Conservation (phyloP, 2,329 filamentous ascomycete species). For the Claviceps fusiformis region DNA sequence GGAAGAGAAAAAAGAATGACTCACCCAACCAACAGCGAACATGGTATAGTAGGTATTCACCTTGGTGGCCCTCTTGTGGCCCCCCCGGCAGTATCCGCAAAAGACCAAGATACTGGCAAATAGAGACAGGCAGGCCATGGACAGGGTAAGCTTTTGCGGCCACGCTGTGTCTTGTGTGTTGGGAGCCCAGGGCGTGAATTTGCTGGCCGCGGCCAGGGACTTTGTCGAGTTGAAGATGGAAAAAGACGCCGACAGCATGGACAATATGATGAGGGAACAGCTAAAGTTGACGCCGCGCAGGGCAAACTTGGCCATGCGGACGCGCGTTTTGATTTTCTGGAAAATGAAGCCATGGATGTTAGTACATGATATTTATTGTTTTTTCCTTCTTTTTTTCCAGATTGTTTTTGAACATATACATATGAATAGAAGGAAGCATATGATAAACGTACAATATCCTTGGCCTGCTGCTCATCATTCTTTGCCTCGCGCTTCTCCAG, state of each 20-base stretch:
- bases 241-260: conserved; percentile 81
- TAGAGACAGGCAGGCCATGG: conserved; percentile 69
- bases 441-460: conserved; percentile 60
- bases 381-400: not conserved
- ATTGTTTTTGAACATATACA: too few species aligned
- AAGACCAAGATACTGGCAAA: conserved; percentile 68
- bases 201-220: conserved; percentile 58
- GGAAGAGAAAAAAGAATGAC: conserved; percentile 1
- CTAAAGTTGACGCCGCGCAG: conserved; percentile 95
- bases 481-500: conserved; percentile 71
- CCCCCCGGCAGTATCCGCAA: conserved; percentile 74
- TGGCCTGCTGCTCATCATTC: conserved; percentile 77
- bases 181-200: conserved; percentile 70
- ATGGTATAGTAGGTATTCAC: conserved; percentile 90
- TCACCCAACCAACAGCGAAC: conserved; percentile 70
- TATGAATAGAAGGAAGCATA: too few species aligned
- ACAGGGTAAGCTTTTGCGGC: conserved; percentile 77
- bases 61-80: conserved; percentile 81
- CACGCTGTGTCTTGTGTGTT: conserved; percentile 55
- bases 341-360: not conserved
- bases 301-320: conserved; percentile 85
- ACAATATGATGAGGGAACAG: conserved; percentile 86
- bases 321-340: conserved; percentile 83
- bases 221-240: conserved; percentile 86
- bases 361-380: not conserved